Evolutionary conservation across 2,329 filamentous ascomycete genomes (phyloP), one percentile per base, ranked within the genome.

Genomic region (Monilinia laxa): DNA sequence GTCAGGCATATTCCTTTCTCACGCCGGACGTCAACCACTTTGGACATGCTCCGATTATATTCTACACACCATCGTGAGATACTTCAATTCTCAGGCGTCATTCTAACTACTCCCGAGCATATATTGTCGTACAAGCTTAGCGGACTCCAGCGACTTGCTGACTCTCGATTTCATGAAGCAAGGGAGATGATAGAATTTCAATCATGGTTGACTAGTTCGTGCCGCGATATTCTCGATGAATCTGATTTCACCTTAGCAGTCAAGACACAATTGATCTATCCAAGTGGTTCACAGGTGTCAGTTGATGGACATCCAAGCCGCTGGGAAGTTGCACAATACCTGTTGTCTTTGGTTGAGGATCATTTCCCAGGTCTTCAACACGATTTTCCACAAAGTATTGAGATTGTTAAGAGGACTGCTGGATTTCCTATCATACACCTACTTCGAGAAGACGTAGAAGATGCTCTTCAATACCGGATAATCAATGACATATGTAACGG

Each of bases 141-240:
- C 62, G 82, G 82, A 0, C 67, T 82, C 0, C 82, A 86, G 63
- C 77, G 77, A 16, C 71, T 84, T 1, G 80, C 78, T 0, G 80
- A 83, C 45, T 73, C 70, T 0, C 74, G 76, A 2, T 54, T 79
- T 0, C 54, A 71, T 0, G 75, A 82, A 53, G 83, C 80, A 0
- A 69, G 65, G 0, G 53, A 66, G 0, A 80, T 86, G 78, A 74
- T 86, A 11, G 74, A 76, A 1, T 75, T 77, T 0, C 81, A 85
- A 56, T 68, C 71, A 10, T 84, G 80, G 78, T 70, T 86, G 11
- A 73, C 79, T 20, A 66, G 68, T 7, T 69, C 76, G 18, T 78
- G 77, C 14, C 77, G 84, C 0, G 84, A 87, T 71, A 75, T 86
- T 2, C 71, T 86, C 0, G 84, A 86, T 68, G 84, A 86, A 70